These are phyloP conservation scores for Truncatella angustata DNA, from an alignment of 2,329 filamentous ascomycete species.

Conservation along the genomic window DNA sequence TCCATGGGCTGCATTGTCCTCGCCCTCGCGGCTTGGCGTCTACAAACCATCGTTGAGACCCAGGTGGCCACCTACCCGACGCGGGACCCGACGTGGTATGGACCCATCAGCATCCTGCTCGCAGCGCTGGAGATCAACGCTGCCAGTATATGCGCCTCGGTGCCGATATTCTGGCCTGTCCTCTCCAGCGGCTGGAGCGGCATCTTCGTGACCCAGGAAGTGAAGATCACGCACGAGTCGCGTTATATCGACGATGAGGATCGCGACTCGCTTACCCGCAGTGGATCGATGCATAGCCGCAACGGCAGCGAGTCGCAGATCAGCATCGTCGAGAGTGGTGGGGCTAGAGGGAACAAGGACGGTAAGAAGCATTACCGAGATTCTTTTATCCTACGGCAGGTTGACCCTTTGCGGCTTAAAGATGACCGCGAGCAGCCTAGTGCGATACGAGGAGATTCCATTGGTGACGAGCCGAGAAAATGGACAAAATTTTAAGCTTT, in stretches of 20 bases:
- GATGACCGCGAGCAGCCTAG: not conserved
- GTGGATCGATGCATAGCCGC: conserved; percentile 17
- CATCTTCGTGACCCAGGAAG: conserved; percentile 27
- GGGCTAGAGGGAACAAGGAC: not conserved
- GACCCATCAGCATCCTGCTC: conserved; percentile 23
- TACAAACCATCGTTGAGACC: conserved; percentile 27
- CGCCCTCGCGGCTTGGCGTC: conserved; percentile 29
- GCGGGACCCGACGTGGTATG: conserved; percentile 33
- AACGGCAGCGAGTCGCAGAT: conserved; percentile 19
- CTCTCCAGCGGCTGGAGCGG: conserved; percentile 21
- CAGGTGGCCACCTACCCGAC: conserved; percentile 28
- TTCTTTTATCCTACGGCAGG: conserved; percentile 8
- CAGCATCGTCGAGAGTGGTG: conserved; percentile 2
- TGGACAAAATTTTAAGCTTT: not conserved
- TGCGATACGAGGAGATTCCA: not conserved
- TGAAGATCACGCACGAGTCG: conserved; percentile 23
- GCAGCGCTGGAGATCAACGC: conserved; percentile 24
- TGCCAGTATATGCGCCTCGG: conserved; percentile 24
- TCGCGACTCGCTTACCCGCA: conserved; percentile 19
- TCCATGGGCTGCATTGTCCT: conserved; percentile 29
- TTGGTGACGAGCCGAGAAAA: not conserved
- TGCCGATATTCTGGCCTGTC: conserved; percentile 28
- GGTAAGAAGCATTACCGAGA: conserved; percentile 3
- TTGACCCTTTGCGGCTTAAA: conserved; percentile 9
- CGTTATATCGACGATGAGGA: conserved; percentile 20